Percentiles rank a stretch among this genome's conserved stretches.
Conservation (phyloP, 2,329 filamentous ascomycete genomes). For the Dothideomycetidae sp. region DNA sequence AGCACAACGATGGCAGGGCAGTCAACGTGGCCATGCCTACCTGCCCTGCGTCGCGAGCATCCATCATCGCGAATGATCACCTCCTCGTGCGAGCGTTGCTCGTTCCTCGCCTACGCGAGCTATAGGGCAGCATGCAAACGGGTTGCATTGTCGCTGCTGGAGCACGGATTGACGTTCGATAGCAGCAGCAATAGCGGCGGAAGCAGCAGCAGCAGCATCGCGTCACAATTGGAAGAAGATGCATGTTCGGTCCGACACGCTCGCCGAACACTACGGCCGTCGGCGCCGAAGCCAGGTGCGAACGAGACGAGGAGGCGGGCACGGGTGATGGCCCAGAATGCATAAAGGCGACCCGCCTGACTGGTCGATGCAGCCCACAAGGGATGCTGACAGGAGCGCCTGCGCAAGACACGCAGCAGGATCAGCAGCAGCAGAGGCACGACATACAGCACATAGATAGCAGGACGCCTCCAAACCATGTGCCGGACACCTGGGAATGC, state of each 20-base stretch:
- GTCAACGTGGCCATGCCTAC: background rate
- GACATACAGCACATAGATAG: background rate
- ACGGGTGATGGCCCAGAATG: background rate
- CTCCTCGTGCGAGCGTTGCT: conserved; percentile 7
- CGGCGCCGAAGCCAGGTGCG: too few species aligned
- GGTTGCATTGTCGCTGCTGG: background rate
- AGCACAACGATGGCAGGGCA: background rate
- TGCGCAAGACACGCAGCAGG: background rate
- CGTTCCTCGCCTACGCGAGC: background rate
- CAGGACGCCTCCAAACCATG: background rate
- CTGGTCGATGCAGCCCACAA: background rate
- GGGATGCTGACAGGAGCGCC: background rate
- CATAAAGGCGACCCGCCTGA: background rate
- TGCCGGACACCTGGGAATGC: background rate
- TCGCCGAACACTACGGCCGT: background rate
- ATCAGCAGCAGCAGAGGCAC: background rate
- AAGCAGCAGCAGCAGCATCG: background rate
- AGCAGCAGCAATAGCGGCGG: background rate
- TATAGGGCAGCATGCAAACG: background rate
- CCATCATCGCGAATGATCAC: conserved; percentile 4
- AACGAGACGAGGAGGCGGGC: too few species aligned
- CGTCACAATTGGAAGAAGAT: background rate
- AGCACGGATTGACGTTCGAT: background rate
- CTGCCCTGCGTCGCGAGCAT: background rate
- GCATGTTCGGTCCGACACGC: conserved; percentile 4